Evolutionary conservation across 2,329 filamentous ascomycete species (phyloP).

Genomic region (Hysterium pulicare): DNA sequence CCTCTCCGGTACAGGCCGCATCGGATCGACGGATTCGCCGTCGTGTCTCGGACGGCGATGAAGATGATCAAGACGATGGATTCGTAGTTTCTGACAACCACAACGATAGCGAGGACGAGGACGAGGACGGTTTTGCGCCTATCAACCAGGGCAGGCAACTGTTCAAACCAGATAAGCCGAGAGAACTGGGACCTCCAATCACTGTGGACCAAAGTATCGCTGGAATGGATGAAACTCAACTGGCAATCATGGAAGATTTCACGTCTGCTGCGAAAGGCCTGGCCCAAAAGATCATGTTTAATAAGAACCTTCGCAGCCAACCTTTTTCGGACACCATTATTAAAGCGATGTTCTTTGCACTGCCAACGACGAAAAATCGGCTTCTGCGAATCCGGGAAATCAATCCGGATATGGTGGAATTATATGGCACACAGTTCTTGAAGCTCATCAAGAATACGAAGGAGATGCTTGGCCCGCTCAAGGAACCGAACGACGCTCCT

Average conservation of each 20-base stretch:
- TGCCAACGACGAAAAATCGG: slow-evolving; percentile 59
- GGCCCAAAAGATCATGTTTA: slow-evolving; percentile 61
- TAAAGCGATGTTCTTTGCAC: slow-evolving; percentile 68
- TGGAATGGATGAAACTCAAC: slow-evolving; percentile 57
- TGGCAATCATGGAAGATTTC: slow-evolving; percentile 63
- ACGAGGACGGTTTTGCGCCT: slow-evolving; percentile 46
- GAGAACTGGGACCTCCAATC: slow-evolving; percentile 56
- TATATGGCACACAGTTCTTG: slow-evolving; percentile 61
- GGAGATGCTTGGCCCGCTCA: slow-evolving; percentile 23
- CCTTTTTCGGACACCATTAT: slow-evolving; percentile 68
- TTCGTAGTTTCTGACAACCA: slow-evolving; percentile 33
- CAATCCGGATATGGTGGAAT: slow-evolving; percentile 58
- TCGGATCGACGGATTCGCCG: slow-evolving; percentile 34
- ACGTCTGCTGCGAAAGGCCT: slow-evolving; percentile 58
- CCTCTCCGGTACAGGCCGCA: slow-evolving; percentile 57
- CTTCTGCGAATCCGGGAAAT: slow-evolving; percentile 65
- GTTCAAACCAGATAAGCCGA: slow-evolving; percentile 38
- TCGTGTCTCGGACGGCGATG: slow-evolving; percentile 6
- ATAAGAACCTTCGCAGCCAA: slow-evolving; percentile 54
- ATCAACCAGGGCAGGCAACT: slow-evolving; percentile 26
- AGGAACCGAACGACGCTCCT: slow-evolving; percentile 37
- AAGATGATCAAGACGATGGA: slow-evolving; percentile 24
- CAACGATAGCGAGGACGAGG: slow-evolving; percentile 40
- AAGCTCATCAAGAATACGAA: slow-evolving; percentile 49
- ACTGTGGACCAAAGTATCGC: slow-evolving; percentile 54